Base-by-base conservation (phyloP, 805 yeast species). In the Metschnikowia bowlesiae region DNA sequence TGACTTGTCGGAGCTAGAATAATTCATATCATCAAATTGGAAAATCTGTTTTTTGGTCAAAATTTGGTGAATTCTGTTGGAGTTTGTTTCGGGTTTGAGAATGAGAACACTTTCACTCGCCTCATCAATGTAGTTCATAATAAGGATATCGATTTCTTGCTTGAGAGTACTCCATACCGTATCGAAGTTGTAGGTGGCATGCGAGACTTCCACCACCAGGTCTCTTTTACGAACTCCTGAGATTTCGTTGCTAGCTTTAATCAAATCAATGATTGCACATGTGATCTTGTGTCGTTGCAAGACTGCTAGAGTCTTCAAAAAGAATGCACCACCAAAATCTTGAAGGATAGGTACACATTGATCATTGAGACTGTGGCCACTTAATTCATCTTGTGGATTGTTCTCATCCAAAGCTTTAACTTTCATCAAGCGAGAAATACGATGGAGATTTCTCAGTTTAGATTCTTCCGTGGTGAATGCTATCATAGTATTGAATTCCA, bases 321-420 rank as follows among this genome's bases (percentile, higher is more conserved):
- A 89, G n/a, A 89, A 73, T 8, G 82, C 74, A 65, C 87, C 81
- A 54, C 87, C 85, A 38, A 89, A 74, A 53, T 88, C 89, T 55
- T 84, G 81, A 32, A 90, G 67, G 0, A 88, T 75, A 0, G 77
- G 64, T 0, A 83, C 78, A 10, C 80, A 65, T 9, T 75, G 70
- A 51, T 82, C 85, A 51, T 76, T 75, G 47, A 73, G 65, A 32
- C 56, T 57, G 35, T 52, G 59, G n/a, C 59, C 66, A 6, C 66
- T 64, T 30, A 66, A 53, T 11, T 57, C 50, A 30, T 64, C 70
- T 14, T 59, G 48, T 2, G 57, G 50, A 8, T 50, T 48, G 8
- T 49, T 45, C 14, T 56, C 58, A 8, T 71, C 74, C 46, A 65
- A 59, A n/a, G 63, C 62, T 33, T 62, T 63, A 34, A 69, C 53